Percentiles rank a stretch among this genome's conserved stretches.
Conservation (phyloP, 2,329 filamentous ascomycete species). For the Botrytis pseudocinerea region DNA sequence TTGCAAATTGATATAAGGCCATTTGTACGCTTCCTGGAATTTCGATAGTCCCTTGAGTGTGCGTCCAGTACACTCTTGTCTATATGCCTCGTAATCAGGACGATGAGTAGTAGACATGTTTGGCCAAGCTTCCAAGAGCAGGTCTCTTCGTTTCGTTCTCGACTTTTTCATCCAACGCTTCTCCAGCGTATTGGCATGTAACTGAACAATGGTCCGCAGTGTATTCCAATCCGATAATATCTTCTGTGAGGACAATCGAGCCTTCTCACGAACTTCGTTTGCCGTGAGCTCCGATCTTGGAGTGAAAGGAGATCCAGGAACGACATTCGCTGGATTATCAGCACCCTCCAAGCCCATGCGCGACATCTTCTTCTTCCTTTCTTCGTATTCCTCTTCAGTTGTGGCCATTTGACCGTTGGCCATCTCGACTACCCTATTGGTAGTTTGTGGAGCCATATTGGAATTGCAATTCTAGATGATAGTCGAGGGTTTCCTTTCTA, state of each 20-base stretch:
- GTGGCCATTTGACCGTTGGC: not conserved
- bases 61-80: not conserved
- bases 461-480: not conserved
- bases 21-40: not conserved
- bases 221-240: not conserved
- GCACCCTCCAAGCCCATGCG: not conserved
- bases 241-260: not conserved
- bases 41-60: not conserved
- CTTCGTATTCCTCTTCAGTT: not conserved
- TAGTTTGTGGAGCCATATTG: not conserved
- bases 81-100: not conserved
- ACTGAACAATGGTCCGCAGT: not conserved
- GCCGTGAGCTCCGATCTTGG: too few relatives aligned
- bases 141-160: not conserved
- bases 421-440: not conserved
- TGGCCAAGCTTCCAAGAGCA: not conserved
- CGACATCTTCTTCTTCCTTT: not conserved
- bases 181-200: not conserved
- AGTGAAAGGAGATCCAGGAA: not conserved
- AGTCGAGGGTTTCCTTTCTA: not conserved
- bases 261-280: not conserved
- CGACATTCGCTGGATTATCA: not conserved
- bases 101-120: slow-evolving; percentile 1
- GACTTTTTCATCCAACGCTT: not conserved
- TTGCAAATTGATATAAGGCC: not conserved